Conservation (phyloP, 768 basidiomycete genomes). For the Sarcodon aspratus region DNA sequence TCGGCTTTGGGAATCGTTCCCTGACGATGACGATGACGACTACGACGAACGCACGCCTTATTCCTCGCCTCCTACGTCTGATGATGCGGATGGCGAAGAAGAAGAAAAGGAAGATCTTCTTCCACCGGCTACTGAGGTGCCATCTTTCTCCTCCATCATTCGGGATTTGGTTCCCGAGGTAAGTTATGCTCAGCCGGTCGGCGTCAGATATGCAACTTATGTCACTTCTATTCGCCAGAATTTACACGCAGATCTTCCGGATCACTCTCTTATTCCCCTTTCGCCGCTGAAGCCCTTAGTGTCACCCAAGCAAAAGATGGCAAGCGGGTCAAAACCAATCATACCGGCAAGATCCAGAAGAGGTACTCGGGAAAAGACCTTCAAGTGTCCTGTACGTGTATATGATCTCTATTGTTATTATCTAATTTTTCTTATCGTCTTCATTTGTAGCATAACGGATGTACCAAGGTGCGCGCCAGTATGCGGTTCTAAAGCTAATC, state of each 20-base stretch:
- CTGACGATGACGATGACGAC: background rate
- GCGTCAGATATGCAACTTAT: too few species aligned
- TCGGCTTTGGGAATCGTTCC: background rate
- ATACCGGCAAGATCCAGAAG: slow-evolving; percentile 10
- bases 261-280: background rate
- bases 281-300: background rate
- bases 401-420: background rate
- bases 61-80: background rate
- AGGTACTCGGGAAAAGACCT: slow-evolving; percentile 29
- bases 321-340: slow-evolving; percentile 3
- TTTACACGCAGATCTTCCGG: background rate
- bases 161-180: too few species aligned
- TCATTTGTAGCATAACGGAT: slow-evolving; percentile 24
- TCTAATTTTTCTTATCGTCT: background rate
- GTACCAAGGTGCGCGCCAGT: slow-evolving; percentile 37
- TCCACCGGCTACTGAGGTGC: too few species aligned
- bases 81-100: background rate
- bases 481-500: background rate
- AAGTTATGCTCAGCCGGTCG: too few species aligned
- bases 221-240: background rate
- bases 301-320: slow-evolving; percentile 1
- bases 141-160: too few species aligned
- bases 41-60: too few species aligned
- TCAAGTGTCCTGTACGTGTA: slow-evolving; percentile 35
- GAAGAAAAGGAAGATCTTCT: too few species aligned